These are phyloP conservation scores for Wallacemonas collosoma DNA, from an alignment of 208 protist species.

Conservation along the genomic window DNA sequence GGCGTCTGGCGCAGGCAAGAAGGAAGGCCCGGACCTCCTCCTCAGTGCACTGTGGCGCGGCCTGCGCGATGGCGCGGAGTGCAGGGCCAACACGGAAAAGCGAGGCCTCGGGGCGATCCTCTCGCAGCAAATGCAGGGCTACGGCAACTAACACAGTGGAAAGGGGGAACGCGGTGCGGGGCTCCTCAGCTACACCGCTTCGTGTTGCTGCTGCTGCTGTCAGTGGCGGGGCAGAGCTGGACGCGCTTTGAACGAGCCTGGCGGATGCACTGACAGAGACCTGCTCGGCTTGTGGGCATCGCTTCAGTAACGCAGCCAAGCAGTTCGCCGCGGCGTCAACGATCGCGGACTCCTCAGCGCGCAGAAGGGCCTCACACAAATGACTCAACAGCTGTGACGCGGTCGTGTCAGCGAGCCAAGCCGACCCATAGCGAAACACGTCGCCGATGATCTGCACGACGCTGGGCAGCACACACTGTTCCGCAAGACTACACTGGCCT, in stretches of 20 bases:
- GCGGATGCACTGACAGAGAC: slow-evolving; percentile 11
- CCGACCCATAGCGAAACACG: slow-evolving; percentile 24
- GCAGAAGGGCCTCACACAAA: slow-evolving; percentile 53
- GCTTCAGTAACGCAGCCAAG: slow-evolving; percentile 48
- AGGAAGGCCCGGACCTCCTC: slow-evolving; percentile 39
- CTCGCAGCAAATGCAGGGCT: slow-evolving; percentile 37
- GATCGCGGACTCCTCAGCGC: slow-evolving; percentile 56
- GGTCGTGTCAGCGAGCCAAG: slow-evolving; percentile 26
- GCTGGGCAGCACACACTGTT: slow-evolving; percentile 24
- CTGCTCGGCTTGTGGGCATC: slow-evolving; percentile 39
- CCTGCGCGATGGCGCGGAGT: slow-evolving; percentile 45
- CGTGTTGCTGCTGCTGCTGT: background rate
- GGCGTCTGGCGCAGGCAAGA: slow-evolving; percentile 38
- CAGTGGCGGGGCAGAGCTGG: slow-evolving; percentile 9
- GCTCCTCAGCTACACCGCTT: slow-evolving; percentile 17
- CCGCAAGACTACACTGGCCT: slow-evolving; percentile 14
- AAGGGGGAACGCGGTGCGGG: slow-evolving; percentile 26
- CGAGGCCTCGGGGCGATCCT: slow-evolving; percentile 32
- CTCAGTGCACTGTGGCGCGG: slow-evolving; percentile 35
- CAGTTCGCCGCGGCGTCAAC: slow-evolving; percentile 43
- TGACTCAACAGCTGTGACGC: slow-evolving; percentile 31
- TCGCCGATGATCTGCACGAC: slow-evolving; percentile 32
- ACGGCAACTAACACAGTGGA: slow-evolving; percentile 49
- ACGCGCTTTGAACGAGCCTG: slow-evolving; percentile 18
- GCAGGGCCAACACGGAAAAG: slow-evolving; percentile 51